Evolutionary conservation across 495 filamentous ascomycete species (phyloP).

Genomic region (Tuber brumale): DNA sequence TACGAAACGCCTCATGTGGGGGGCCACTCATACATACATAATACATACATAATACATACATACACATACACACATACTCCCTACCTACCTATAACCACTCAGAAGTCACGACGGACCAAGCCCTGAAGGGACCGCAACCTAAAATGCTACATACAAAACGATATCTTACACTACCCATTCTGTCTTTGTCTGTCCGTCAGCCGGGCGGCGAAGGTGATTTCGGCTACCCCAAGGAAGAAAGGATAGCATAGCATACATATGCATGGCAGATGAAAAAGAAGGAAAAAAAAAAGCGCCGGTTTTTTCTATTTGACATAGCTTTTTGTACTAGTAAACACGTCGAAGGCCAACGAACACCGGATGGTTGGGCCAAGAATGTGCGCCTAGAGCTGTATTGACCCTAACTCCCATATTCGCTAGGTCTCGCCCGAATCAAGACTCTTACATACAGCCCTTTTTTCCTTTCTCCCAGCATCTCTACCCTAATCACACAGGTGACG

Average conservation of each 20-base stretch:
- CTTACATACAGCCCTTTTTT: constrained; percentile 14
- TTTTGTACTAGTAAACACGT: constrained; percentile 27
- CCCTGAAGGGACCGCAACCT: constrained; percentile 20
- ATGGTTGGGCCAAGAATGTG: constrained; percentile 31
- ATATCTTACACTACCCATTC: constrained; percentile 5
- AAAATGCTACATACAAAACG: constrained; percentile 26
- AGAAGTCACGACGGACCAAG: constrained; percentile 16
- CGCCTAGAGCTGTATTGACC: constrained; percentile 19
- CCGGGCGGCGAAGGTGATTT: constrained; percentile 13
- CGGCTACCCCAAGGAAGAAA: constrained; percentile 34
- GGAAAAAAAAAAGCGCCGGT: constrained; percentile 26
- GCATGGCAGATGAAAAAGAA: constrained; percentile 26
- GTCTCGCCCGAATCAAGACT: constrained; percentile 30
- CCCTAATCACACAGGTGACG: not conserved
- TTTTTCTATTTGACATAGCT: constrained; percentile 30
- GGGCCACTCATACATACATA: constrained; percentile 4
- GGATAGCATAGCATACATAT: constrained; percentile 28
- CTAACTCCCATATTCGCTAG: constrained; percentile 16
- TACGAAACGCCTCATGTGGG: constrained; percentile 4
- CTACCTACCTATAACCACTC: constrained; percentile 17
- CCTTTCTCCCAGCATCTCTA: not conserved
- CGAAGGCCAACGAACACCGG: constrained; percentile 20
- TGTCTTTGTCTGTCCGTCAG: not conserved
- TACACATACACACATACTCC: constrained; percentile 20
- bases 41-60: constrained; percentile 35